Percentiles rank a stretch among this genome's conserved stretches.
phyloP scores from a whole-genome alignment of 2,329 filamentous ascomycete genomes.

The Volutella citrinella region DNA sequence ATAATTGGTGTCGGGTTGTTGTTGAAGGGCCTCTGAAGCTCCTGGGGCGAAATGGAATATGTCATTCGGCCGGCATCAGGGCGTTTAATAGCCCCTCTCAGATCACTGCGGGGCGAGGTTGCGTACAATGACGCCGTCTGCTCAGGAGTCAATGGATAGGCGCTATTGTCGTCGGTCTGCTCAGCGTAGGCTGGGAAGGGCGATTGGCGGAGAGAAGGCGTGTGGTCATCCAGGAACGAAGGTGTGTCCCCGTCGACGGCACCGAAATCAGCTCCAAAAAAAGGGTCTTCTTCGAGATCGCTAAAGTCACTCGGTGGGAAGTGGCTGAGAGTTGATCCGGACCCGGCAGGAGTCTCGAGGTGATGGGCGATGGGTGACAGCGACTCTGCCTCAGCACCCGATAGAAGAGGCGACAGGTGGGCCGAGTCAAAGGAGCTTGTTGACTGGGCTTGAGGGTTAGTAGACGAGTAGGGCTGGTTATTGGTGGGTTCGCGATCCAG shows the following conservation, averaged over 20 bases:
- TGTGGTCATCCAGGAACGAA: constrained; percentile 41
- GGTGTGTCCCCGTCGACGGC: constrained; percentile 39
- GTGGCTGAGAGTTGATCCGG: constrained; percentile 43
- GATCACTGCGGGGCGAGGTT: constrained; percentile 39
- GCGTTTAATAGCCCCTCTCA: constrained; percentile 23
- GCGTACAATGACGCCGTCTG: constrained; percentile 48
- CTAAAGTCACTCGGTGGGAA: constrained; percentile 50
- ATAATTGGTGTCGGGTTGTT: constrained; percentile 35
- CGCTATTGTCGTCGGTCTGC: constrained; percentile 22
- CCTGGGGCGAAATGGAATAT: constrained; percentile 39
- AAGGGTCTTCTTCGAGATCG: constrained; percentile 47
- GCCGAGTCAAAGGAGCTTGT: constrained; percentile 34
- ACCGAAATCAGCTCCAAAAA: constrained; percentile 49
- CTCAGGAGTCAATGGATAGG: constrained; percentile 50
- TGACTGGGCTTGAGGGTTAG: constrained; percentile 21
- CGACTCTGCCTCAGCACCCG: constrained; percentile 32
- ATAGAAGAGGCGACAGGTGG: constrained; percentile 43
- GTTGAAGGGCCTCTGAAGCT: constrained; percentile 40
- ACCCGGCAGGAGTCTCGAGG: constrained; percentile 48
- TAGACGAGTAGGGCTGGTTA: constrained; percentile 23
- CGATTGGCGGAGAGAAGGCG: constrained; percentile 19
- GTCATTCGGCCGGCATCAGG: constrained; percentile 23
- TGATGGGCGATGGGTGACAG: constrained; percentile 28
- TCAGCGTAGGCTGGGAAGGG: constrained; percentile 14
- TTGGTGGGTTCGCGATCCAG: constrained; percentile 28